Evolutionary conservation across 345 rosid species (phyloP), one percentile per base, ranked within the genome.

Genomic region (Eucalyptus caleyi): DNA sequence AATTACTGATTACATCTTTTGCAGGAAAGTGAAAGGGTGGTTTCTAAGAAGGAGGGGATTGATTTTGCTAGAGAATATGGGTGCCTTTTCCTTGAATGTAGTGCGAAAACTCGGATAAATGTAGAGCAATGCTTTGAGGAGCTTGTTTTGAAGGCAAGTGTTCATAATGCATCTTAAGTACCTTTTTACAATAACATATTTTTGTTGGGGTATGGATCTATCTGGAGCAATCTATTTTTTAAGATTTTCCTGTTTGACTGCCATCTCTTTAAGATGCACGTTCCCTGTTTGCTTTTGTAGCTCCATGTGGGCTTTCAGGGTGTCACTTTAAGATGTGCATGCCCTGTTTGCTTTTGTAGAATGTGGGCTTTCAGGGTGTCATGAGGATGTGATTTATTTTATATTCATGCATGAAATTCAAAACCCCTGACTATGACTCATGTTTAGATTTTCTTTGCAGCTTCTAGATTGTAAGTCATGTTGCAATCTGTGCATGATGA

Each of bases 71-170:
- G 98, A 91, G 95, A 97, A 89, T 95, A 95, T 37, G 99, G 99
- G 50, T 97, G 99, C 90, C 95, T 98, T 87, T 98, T 95, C 93
- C 93, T 96, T 3, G 99, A 98, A 90, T 98, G 99, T 89, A 98
- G 99, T 50, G 99, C 99, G 30, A 98, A 97, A 93, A 96, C 99
- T 49, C 94, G 96, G 10, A 95, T 94, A 50, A 98, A 98, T 87
- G 99, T 98, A 47, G 96, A 98, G 89, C 98, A 96, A 86, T 96
- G 98, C 91, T 98, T 95, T n/a, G 99, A 98, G 92, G 99, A 98
- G 94, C 98, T 98, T 90, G 99, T 96, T 92, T 91, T 96, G 62
- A 97, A 97, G 99, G 99, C 95, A 88, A 34, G 87, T n/a, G 34
- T 32, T 26, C 51, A 86, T 21, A 47, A 11, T 77, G 45, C 27